These are phyloP conservation scores for Melampsora larici-populina DNA, from an alignment of 1,284 basidiomycete genomes.

Conservation along the genomic window DNA sequence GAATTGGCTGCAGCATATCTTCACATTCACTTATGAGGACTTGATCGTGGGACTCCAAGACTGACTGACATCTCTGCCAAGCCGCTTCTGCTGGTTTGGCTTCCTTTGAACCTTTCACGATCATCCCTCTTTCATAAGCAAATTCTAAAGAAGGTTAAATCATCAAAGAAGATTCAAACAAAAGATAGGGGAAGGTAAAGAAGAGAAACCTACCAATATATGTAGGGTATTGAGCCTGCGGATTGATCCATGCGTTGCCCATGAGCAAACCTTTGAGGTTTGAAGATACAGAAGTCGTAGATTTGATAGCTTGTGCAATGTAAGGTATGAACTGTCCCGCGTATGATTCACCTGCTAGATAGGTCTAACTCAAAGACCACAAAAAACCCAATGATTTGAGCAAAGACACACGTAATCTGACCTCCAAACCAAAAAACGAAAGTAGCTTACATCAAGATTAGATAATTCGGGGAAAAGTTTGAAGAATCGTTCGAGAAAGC, in stretches of 20 bases:
- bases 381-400: not conserved
- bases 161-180: slow-evolving; percentile 43
- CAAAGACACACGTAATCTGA: not conserved
- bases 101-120: slow-evolving; percentile 25
- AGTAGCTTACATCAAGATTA: slow-evolving; percentile 61
- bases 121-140: slow-evolving; percentile 24
- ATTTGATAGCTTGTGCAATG: slow-evolving; percentile 62
- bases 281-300: slow-evolving; percentile 44
- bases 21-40: slow-evolving; percentile 9
- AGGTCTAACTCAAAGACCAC: slow-evolving; percentile 60
- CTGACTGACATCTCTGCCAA: slow-evolving; percentile 1
- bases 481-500: slow-evolving; percentile 85
- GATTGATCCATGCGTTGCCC: slow-evolving; percentile 97
- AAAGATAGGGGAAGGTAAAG: slow-evolving; percentile 71
- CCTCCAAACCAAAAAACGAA: not conserved
- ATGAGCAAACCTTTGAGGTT: slow-evolving; percentile 79
- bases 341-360: slow-evolving; percentile 86
- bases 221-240: slow-evolving; percentile 77
- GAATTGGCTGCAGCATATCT: slow-evolving; percentile 14
- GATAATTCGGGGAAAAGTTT: slow-evolving; percentile 82
- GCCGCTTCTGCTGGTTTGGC: slow-evolving; percentile 15
- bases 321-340: slow-evolving; percentile 99
- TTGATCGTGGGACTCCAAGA: not conserved
- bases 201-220: slow-evolving; percentile 82
- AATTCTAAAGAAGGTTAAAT: slow-evolving; percentile 2